These are phyloP conservation scores for Cyberlindnera euphorbiiphila DNA, from an alignment of 805 yeast genomes.

Conservation along the genomic window DNA sequence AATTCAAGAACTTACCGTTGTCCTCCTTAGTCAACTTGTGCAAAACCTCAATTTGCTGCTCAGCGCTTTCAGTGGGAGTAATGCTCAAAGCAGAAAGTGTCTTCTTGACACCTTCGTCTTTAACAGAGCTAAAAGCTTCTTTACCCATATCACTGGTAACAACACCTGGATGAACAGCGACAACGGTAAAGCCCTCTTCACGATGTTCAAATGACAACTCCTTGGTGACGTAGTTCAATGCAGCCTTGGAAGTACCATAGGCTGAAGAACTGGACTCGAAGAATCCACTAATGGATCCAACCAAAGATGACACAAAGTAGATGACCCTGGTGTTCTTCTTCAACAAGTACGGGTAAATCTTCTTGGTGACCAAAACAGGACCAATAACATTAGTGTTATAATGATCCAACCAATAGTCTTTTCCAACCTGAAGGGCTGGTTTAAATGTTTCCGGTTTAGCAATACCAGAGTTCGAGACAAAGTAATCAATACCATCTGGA, in stretches of 20 bases:
- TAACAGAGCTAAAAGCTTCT: too few relatives aligned
- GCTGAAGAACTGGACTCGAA: constrained; percentile 22
- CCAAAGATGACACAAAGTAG: constrained; percentile 29
- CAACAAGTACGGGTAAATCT: constrained; percentile 22
- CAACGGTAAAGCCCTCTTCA: constrained; percentile 28
- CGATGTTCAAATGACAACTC: constrained; percentile 28
- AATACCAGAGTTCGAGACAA: constrained; percentile 14
- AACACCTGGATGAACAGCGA: constrained; percentile 38
- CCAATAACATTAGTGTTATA: constrained; percentile 25
- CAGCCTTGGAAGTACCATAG: constrained; percentile 38
- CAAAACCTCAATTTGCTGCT: constrained; percentile 17
- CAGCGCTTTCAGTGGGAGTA: constrained; percentile 26
- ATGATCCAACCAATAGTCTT: constrained; percentile 11
- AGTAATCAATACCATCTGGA: constrained; percentile 12
- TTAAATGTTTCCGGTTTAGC: constrained; percentile 1
- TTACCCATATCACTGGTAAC: constrained; percentile 36
- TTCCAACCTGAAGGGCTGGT: constrained; percentile 1
- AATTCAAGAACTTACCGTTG: constrained; percentile 27
- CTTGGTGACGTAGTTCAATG: constrained; percentile 28
- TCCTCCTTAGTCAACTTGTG: constrained; percentile 22
- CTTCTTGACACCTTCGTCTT: too few relatives aligned
- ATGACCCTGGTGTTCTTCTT: constrained; percentile 25
- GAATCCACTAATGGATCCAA: constrained; percentile 24
- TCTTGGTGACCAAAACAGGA: constrained; percentile 22
- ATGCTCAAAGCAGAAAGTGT: too few relatives aligned